These are phyloP conservation scores for Cenchrus americanus DNA, from an alignment of 176 grass and related monocot species.

Conservation along the genomic window DNA sequence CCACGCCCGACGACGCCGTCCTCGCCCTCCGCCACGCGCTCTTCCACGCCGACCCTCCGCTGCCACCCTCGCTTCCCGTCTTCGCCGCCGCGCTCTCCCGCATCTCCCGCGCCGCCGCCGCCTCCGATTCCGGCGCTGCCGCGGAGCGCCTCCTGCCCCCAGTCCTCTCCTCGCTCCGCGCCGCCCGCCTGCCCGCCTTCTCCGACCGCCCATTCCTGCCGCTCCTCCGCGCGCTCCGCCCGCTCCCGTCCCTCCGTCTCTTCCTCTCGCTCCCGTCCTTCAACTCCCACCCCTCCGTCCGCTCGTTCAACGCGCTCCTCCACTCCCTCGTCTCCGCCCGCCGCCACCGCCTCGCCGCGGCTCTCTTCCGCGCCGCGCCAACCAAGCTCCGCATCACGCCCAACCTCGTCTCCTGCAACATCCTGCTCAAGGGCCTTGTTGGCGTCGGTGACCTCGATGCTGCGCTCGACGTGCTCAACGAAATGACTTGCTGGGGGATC, in stretches of 20 bases:
- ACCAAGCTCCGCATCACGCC: conserved; percentile 67
- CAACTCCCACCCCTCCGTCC: conserved; percentile 57
- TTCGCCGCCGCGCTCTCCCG: conserved; percentile 50
- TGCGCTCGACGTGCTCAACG: conserved; percentile 65
- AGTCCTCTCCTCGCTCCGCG: conserved; percentile 59
- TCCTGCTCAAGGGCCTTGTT: conserved; percentile 54
- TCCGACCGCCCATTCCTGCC: conserved; percentile 62
- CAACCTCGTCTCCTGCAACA: conserved; percentile 73
- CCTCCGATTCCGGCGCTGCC: background rate
- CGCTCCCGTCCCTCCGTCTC: conserved; percentile 62
- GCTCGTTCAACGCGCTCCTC: conserved; percentile 84
- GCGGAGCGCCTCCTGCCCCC: conserved; percentile 38
- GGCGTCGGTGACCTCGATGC: conserved; percentile 46
- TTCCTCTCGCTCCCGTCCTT: conserved; percentile 79
- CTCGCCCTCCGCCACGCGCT: conserved; percentile 55
- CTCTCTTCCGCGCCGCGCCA: conserved; percentile 61
- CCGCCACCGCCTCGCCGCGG: conserved; percentile 54
- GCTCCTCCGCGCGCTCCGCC: conserved; percentile 59
- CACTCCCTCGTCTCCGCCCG: conserved; percentile 62
- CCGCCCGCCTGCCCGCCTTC: conserved; percentile 47
- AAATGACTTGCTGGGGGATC: conserved; percentile 70
- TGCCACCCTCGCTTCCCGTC: conserved; percentile 32
- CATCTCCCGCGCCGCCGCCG: conserved; percentile 28
- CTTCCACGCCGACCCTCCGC: conserved; percentile 34
- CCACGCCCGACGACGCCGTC: conserved; percentile 29